These are phyloP conservation scores for Monosporascus sp. DNA, from an alignment of 2,329 filamentous ascomycete species.

Conservation along the genomic window DNA sequence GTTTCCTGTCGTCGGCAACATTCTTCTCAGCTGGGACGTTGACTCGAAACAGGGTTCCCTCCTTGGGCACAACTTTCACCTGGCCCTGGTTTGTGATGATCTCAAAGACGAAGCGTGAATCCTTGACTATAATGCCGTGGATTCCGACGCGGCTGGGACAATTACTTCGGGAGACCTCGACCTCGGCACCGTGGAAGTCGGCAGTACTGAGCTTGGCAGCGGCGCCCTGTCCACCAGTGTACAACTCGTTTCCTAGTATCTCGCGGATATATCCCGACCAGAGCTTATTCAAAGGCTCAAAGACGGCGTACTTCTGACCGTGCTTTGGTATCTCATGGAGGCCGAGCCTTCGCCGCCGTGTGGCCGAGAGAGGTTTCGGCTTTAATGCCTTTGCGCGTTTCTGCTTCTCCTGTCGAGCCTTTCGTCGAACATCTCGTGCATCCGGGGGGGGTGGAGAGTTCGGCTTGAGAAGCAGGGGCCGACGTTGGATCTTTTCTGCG, in stretches of 20 bases:
- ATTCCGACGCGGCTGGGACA: conserved; percentile 80
- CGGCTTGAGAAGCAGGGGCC: conserved; percentile 72
- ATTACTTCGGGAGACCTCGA: conserved; percentile 76
- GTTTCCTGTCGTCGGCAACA: conserved; percentile 1
- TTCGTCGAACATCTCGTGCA: conserved; percentile 48
- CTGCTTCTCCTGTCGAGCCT: conserved; percentile 41
- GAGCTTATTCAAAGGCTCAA: conserved; percentile 68
- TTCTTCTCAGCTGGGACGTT: conserved; percentile 45
- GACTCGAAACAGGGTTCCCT: conserved; percentile 79
- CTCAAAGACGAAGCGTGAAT: conserved; percentile 82
- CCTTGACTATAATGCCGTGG: conserved; percentile 80
- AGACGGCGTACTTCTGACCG: conserved; percentile 67
- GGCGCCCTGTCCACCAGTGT: conserved; percentile 49
- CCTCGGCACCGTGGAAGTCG: conserved; percentile 81
- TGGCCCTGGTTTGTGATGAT: conserved; percentile 67
- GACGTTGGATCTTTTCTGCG: conserved; percentile 75
- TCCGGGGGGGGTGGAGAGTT: conserved; percentile 61
- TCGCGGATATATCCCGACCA: conserved; percentile 86
- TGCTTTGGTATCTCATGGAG: conserved; percentile 69
- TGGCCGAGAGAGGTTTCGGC: conserved; percentile 69
- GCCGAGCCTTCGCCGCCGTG: conserved; percentile 66
- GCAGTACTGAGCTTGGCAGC: conserved; percentile 76
- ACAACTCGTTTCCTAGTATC: conserved; percentile 59
- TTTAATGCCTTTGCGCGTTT: conserved; percentile 40
- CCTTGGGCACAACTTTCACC: conserved; percentile 80